phyloP scores from a whole-genome alignment of 2,329 filamentous ascomycete species.

The Pestalotiopsis sp. region DNA sequence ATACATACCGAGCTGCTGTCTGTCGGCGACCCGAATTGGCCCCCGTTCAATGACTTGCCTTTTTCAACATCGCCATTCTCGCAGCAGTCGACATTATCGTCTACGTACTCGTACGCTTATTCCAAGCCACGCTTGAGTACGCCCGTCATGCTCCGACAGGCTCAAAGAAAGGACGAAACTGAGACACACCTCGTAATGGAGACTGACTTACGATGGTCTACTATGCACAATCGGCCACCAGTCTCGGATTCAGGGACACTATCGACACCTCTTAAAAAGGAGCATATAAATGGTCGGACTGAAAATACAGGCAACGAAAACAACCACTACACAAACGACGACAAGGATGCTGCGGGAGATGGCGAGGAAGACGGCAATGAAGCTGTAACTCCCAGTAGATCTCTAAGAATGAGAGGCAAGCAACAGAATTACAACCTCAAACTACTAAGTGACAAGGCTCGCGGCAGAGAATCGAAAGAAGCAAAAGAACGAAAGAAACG shows the following conservation, averaged over 20 bases:
- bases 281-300: constrained; percentile 33
- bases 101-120: constrained; percentile 30
- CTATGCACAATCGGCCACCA: constrained; percentile 23
- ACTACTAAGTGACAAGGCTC: constrained; percentile 58
- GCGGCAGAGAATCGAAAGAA: constrained; percentile 52
- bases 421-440: constrained; percentile 64
- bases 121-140: constrained; percentile 31
- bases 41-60: constrained; percentile 47
- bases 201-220: constrained; percentile 36
- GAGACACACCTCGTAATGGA: constrained; percentile 29
- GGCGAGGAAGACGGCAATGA: constrained; percentile 46
- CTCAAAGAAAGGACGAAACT: constrained; percentile 22
- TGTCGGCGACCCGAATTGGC: constrained; percentile 53
- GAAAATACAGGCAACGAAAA: constrained; percentile 25
- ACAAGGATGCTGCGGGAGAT: constrained; percentile 28
- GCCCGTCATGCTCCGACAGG: constrained; percentile 29
- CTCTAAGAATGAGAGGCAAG: constrained; percentile 49
- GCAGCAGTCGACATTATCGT: constrained; percentile 31
- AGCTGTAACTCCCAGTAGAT: constrained; percentile 55
- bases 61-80: constrained; percentile 27
- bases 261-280: constrained; percentile 34
- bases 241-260: not conserved
- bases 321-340: constrained; percentile 21
- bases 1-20: constrained; percentile 57
- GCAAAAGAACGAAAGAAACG: constrained; percentile 45